Evolutionary conservation across 1,284 basidiomycete species (phyloP), one percentile per base, ranked within the genome.

Genomic region (Rhodotorula sp.): DNA sequence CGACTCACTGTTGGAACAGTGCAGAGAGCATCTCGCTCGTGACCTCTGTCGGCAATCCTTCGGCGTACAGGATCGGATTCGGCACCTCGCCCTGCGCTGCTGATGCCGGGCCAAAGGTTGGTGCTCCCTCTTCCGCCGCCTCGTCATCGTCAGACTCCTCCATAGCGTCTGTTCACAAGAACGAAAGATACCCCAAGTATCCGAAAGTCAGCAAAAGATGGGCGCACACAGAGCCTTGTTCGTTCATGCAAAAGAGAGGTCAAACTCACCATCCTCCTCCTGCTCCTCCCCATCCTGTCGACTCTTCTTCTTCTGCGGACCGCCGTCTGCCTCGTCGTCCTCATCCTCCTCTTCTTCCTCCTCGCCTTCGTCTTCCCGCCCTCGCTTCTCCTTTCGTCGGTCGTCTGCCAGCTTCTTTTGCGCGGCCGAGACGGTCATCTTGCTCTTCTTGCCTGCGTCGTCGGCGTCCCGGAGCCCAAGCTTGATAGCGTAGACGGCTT

Each of bases 1-100:
- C 39, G 8, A 86, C 91, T 68, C 79, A 92, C 91, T 92, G 91
- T 82, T 92, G 90, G 83, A 93, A 93, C 26, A 93, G 82, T n/a
- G 91, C 89, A 12, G 87, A 87, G 39, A 93, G 85, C 54, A 91
- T 88, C 71, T 89, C 88, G 77, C 91, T 88, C 31, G 90, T 90
- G 46, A 92, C 74, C 57, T 77, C 74, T n/a, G 65, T 58, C 16
- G 75, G 76, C 46, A 78, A 31, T 15, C 74, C 74, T 15, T 68
- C 48, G 56, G 74, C 61, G 58, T 58, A 72, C 29, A 77, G 67
- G 29, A 67, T 59, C 18, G 67, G 72, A 59, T 62, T 77, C 29
- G 76, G 68, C 34, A 48, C 64, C 8, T 31, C 5, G 8, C 67
- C 71, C 47, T 63, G 46, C 10, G 39, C 66, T 23, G 67, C 39